Conservation (phyloP, 2,329 filamentous ascomycete species). For the Epichloe typhina region DNA sequence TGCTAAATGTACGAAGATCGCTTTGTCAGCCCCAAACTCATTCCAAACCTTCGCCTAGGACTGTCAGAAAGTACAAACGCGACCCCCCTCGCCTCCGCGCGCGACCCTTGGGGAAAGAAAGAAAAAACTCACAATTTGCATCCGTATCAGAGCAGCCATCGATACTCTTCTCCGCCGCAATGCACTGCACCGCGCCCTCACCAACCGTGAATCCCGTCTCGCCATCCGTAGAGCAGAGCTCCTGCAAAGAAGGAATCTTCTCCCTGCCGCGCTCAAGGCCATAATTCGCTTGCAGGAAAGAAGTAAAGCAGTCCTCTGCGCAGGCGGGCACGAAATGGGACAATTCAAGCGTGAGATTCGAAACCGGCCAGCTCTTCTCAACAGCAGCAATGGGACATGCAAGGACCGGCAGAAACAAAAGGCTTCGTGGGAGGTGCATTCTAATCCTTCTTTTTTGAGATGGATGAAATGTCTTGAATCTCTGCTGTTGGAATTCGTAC, state of each 20-base stretch:
- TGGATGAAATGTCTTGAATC: not conserved
- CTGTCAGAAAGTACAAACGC: too few species aligned
- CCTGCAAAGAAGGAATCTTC: slow-evolving; percentile 39
- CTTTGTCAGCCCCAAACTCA: not conserved
- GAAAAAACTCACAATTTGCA: slow-evolving; percentile 17
- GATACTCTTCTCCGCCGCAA: slow-evolving; percentile 37
- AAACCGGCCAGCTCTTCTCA: slow-evolving; percentile 11
- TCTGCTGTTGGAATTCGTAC: too few species aligned
- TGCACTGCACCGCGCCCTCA: slow-evolving; percentile 58
- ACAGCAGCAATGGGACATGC: slow-evolving; percentile 14
- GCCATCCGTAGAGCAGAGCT: slow-evolving; percentile 49
- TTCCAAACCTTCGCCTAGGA: not conserved
- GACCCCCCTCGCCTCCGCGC: too few species aligned
- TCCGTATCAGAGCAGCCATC: slow-evolving; percentile 39
- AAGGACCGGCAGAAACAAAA: slow-evolving; percentile 18
- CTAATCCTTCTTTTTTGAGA: slow-evolving; percentile 13
- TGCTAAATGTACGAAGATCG: slow-evolving; percentile 17
- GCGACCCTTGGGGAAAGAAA: too few species aligned
- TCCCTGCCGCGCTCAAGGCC: slow-evolving; percentile 32
- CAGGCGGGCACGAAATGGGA: slow-evolving; percentile 40
- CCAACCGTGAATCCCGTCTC: slow-evolving; percentile 52
- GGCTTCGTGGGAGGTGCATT: slow-evolving; percentile 17
- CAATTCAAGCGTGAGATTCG: slow-evolving; percentile 23
- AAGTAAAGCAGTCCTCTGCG: slow-evolving; percentile 45
- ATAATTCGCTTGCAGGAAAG: slow-evolving; percentile 50